A percentile compares a stretch with the other conserved stretches of the same genome.
Conservation (phyloP, 2,329 filamentous ascomycete genomes). For the Acephala macrosclerotiorum region DNA sequence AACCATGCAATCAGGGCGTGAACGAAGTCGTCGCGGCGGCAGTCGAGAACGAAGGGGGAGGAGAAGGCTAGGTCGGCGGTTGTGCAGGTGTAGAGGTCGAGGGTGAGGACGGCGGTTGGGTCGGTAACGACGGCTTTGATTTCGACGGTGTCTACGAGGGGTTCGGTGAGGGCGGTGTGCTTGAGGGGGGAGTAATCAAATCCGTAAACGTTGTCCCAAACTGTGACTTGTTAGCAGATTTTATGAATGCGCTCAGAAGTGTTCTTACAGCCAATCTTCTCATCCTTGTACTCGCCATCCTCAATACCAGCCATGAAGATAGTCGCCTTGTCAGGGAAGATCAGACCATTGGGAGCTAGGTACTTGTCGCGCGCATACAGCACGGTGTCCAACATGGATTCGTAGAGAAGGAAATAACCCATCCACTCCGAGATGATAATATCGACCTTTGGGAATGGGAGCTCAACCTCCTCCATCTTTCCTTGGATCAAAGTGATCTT, state of each 20-base stretch:
- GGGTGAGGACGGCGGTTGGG: constrained; percentile 81
- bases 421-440: constrained; percentile 99
- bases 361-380: constrained; percentile 96
- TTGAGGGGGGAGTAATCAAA: constrained; percentile 97
- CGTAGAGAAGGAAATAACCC: constrained; percentile 98
- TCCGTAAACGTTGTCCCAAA: constrained; percentile 99
- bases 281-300: constrained; percentile 99
- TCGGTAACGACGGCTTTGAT: constrained; percentile 97
- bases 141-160: constrained; percentile 96
- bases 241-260: neutral
- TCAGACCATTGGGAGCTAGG: constrained; percentile 83
- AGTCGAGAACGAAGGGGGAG: constrained; percentile 76
- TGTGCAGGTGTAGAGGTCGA: constrained; percentile 93
- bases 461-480: constrained; percentile 98
- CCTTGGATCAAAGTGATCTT: constrained; percentile 98
- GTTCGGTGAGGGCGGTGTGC: constrained; percentile 90
- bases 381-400: constrained; percentile 98
- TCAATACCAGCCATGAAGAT: constrained; percentile 98
- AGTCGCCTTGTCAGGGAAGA: constrained; percentile 98
- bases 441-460: constrained; percentile 95
- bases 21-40: constrained; percentile 90
- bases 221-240: constrained; percentile 56
- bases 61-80: constrained; percentile 84
- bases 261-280: constrained; percentile 95
- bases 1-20: constrained; percentile 99